Base-by-base conservation (phyloP, 768 basidiomycete species). In the Lactarius hengduanensis region DNA sequence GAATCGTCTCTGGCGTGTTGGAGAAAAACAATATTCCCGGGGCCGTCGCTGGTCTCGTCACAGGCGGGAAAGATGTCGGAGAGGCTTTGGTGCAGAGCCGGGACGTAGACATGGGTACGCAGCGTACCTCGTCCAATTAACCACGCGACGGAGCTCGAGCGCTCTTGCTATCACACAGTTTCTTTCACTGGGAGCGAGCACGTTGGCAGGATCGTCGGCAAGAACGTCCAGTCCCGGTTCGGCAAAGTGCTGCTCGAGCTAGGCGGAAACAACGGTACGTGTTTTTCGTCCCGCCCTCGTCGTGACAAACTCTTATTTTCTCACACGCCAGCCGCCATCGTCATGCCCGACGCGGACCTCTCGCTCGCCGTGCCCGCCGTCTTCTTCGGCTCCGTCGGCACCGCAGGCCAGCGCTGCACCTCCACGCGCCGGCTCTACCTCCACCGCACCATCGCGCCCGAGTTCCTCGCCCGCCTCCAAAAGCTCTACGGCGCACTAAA, bases 101-200 rank as follows among this genome's bases (percentile, higher is more conserved):
- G 41, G 82, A 86, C 36, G 87, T 97, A 67, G 90, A 93, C 71
- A 82, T 98, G 71, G 88, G 93, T 92, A 26, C 26, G 26, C 26
- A 26, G 76, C 73, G 77, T 68, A 26, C 10, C 63, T 62, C n/a
- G 4, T 15, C 26, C 10, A 26, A 6, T 8, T 36, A 6, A 47
- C n/a, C 4, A 41, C 16, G 18, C 9, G 18, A n/a, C 32, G 3
- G 22, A 9, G 13, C 41, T 40, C n/a, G 34, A 58, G 10, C 38
- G 56, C 32, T 36, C 53, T 57, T 47, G 36, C 30, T 63, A 26
- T 38, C 36, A 4, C 4, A 96, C 13, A 96, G 94, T 98, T 28
- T 94, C 92, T 43, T 98, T 98, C 76, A 98, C 96, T 3, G 96
- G 96, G 4, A 94, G 92, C 73, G 96, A 98, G 76, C 80, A 81